Evolutionary conservation across 108 stramenopile genomes (phyloP).

Genomic region (Conticribra weissflogii): DNA sequence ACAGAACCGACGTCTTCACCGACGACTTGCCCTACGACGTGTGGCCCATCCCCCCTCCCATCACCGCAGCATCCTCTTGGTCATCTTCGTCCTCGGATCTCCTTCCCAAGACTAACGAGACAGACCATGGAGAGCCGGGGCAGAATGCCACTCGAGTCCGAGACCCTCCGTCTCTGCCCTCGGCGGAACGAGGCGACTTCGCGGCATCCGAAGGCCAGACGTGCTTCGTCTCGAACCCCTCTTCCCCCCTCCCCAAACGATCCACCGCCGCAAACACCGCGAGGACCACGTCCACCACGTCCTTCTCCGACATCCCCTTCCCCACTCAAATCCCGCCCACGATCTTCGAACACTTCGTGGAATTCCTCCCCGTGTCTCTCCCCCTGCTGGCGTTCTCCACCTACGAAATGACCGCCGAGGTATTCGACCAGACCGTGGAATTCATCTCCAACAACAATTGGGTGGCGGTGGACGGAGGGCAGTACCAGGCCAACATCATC

Average conservation of each 20-base stretch:
- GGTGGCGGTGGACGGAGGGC: conserved; percentile 78
- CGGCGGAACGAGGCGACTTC: too few relatives aligned
- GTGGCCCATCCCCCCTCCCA: background rate
- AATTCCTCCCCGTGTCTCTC: conserved; percentile 39
- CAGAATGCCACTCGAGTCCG: background rate
- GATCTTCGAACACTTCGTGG: background rate
- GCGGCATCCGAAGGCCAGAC: background rate
- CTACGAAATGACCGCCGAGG: conserved; percentile 37
- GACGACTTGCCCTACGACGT: background rate
- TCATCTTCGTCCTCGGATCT: background rate
- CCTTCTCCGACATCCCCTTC: background rate
- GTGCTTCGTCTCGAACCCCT: background rate
- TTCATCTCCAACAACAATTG: conserved; percentile 47
- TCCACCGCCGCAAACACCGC: background rate
- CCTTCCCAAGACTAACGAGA: background rate
- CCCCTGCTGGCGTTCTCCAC: conserved; percentile 46
- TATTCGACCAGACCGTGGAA: conserved; percentile 37
- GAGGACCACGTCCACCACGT: background rate
- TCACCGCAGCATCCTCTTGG: background rate
- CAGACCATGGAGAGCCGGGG: background rate
- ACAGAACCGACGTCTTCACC: background rate
- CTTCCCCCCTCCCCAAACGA: background rate
- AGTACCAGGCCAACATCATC: conserved; percentile 68
- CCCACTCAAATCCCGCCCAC: background rate
- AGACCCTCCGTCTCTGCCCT: too few relatives aligned